Evolutionary conservation across 768 basidiomycete species (phyloP).

Genomic region (Lentinus brumalis): DNA sequence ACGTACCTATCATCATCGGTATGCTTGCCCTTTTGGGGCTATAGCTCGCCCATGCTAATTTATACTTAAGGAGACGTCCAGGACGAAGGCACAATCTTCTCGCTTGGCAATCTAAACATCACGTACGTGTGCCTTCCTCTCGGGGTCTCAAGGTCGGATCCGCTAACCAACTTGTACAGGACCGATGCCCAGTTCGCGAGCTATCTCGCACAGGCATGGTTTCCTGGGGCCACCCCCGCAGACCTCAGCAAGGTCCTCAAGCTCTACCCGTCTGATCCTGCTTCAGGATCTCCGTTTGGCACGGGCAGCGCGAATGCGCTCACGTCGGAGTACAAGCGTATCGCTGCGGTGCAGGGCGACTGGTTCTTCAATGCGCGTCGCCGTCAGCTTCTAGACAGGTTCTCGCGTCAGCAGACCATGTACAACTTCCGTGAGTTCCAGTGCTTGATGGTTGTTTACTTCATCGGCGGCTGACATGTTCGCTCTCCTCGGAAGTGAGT

Average conservation of each 20-base stretch:
- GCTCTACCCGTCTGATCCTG: constrained; percentile 34
- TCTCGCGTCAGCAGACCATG: constrained; percentile 19
- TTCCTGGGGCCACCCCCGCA: constrained; percentile 21
- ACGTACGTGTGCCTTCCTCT: constrained; percentile 24
- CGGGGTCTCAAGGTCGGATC: not conserved
- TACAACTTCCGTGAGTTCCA: constrained; percentile 22
- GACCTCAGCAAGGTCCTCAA: constrained; percentile 20
- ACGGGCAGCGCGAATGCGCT: constrained; percentile 49
- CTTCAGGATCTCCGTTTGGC: constrained; percentile 54
- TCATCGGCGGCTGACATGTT: no score
- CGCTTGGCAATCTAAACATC: constrained; percentile 29
- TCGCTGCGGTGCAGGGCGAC: constrained; percentile 34
- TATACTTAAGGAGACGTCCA: constrained; percentile 29
- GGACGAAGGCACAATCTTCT: constrained; percentile 57
- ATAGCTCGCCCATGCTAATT: constrained; percentile 9
- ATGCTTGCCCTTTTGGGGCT: no score
- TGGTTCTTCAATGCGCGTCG: constrained; percentile 27
- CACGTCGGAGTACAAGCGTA: constrained; percentile 39
- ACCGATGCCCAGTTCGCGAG: constrained; percentile 24
- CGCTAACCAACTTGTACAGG: constrained; percentile 9
- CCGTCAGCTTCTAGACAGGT: constrained; percentile 23
- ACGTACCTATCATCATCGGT: no score
- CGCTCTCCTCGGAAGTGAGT: constrained; percentile 29
- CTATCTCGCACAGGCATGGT: constrained; percentile 22
- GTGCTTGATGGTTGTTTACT: not conserved